Base-by-base conservation (phyloP, 441 rosid species). In the Populus hybrid region DNA sequence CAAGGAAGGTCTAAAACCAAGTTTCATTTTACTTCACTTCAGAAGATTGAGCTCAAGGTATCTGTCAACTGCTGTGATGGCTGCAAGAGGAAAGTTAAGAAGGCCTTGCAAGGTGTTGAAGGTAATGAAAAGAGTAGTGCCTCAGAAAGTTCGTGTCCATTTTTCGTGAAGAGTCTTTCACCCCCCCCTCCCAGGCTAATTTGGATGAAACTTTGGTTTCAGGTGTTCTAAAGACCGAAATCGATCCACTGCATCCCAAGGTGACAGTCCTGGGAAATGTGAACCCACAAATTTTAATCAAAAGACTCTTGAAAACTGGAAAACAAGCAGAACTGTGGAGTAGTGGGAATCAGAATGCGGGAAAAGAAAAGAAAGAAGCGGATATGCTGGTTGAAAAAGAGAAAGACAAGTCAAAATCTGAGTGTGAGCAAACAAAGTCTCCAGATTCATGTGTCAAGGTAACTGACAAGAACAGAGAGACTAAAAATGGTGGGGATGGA, bases 61-160 rank as follows among this genome's bases (percentile, higher is more conserved):
- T 78, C 85, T 42, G 86, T 88, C 18, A 84, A 82, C 82, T 90
- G 93, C 85, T 90, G 93, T 35, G 93, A 88, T 63, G 93, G 91
- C 18, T 90, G 93, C 87, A 90, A 88, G 86, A 88, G 79, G 83
- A 90, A 87, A 77, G 93, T 90, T 24, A 90, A 82, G 82, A 90
- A 88, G 86, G 76, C 75, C 6, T 75, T 90, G 66, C 88, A 73
- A 74, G 73, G 83, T 2, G 77, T 86, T 40, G 90, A 90, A 84
- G 93, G 93, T 90, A 85, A 77, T 18, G 16, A 53, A 32, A 46
- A 12, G 7, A 26, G 6, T 20, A 8, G 50, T 63, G n/a, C 36
- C 65, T 32, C 8, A 24, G 9, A 18, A 23, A 32, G 68, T 24
- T 50, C 14, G 11, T 50, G 30, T 66, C 66, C 3, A 2, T 16